These are phyloP conservation scores for Salix arbutifolia DNA, from an alignment of 345 rosid species.

Conservation along the genomic window DNA sequence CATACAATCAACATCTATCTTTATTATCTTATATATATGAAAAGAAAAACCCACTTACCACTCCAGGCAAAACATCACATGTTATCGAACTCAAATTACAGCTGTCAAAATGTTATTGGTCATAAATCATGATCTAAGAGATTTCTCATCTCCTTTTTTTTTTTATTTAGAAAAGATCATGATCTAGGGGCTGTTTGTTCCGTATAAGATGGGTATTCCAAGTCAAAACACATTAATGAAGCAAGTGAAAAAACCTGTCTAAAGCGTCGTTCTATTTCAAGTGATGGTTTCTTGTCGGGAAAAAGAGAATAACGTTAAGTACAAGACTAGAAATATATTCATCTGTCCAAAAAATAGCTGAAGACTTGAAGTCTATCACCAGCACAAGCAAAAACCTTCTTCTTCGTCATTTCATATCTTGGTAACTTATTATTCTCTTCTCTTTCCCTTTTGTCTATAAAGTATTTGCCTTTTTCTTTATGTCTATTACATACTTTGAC, in stretches of 20 bases:
- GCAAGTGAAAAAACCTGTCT: background rate
- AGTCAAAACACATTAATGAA: background rate
- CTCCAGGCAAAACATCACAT: background rate
- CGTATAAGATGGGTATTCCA: background rate
- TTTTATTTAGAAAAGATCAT: background rate
- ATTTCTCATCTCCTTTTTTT: background rate
- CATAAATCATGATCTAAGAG: background rate
- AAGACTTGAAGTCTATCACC: background rate
- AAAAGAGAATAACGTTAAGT: background rate
- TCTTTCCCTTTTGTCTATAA: background rate
- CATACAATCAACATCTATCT: too few species aligned
- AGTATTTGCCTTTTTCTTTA: background rate
- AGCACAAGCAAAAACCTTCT: background rate
- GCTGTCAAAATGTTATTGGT: background rate
- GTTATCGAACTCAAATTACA: background rate
- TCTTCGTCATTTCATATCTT: background rate
- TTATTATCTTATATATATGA: too few species aligned
- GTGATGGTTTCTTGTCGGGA: background rate
- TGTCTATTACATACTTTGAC: background rate
- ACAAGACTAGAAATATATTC: background rate
- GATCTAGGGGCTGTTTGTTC: background rate
- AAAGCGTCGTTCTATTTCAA: background rate
- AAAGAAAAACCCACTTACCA: too few species aligned
- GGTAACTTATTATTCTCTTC: background rate
- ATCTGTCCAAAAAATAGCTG: background rate